phyloP scores from a whole-genome alignment of 2,329 filamentous ascomycete genomes.

The Teratosphaeria pseudoeucalypti region DNA sequence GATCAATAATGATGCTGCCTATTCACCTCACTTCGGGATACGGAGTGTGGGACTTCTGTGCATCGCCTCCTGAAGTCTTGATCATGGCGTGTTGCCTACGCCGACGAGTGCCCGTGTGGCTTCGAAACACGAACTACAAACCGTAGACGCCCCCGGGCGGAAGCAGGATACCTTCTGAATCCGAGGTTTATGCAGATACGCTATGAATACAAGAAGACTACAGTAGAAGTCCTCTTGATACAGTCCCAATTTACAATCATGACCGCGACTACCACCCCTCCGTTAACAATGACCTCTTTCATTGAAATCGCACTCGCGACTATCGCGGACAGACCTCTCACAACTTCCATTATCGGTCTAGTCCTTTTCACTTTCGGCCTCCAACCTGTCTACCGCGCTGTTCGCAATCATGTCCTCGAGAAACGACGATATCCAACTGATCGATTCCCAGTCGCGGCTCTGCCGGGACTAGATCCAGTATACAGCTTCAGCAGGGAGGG shows the following conservation, averaged over 20 bases:
- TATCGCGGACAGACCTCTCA: background rate
- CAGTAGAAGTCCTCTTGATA: background rate
- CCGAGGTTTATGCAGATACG: background rate
- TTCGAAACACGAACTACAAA: no score
- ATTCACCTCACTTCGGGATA: no score
- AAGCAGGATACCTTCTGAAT: no score
- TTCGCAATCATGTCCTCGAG: background rate
- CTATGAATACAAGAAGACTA: background rate
- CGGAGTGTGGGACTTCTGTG: no score
- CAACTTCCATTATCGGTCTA: background rate
- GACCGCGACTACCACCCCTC: background rate
- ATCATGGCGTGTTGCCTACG: no score
- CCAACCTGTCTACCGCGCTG: background rate
- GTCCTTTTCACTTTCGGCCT: background rate
- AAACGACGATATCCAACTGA: background rate
- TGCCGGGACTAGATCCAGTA: background rate
- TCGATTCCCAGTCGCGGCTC: background rate
- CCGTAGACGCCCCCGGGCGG: no score
- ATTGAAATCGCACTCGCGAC: background rate
- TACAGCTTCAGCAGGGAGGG: background rate
- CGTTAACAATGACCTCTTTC: background rate
- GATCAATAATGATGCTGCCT: no score
- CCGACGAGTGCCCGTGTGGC: no score
- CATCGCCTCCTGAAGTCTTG: no score
- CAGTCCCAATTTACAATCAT: background rate